phyloP scores from a whole-genome alignment of 345 rosid species.

The Salix caprea region DNA sequence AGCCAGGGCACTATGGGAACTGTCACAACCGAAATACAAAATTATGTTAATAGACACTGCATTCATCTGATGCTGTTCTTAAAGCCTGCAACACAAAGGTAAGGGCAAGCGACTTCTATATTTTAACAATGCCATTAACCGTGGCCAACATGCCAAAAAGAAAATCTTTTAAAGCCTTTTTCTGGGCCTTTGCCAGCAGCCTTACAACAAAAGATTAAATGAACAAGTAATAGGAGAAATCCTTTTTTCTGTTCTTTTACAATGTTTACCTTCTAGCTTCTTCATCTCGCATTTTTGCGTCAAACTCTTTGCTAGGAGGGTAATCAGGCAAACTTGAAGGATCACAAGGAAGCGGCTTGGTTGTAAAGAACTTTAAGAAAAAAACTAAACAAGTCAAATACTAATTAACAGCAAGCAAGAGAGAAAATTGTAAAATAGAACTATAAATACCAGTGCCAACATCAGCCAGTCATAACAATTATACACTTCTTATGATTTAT shows the following conservation, averaged over 20 bases:
- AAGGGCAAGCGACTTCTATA: not conserved
- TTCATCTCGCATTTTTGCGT: conserved; percentile 91
- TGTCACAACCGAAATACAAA: not conserved
- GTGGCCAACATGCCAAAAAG: not conserved
- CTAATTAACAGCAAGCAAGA: not conserved
- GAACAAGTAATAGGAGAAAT: not conserved
- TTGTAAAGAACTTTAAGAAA: conserved; percentile 62
- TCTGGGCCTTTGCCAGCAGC: not conserved
- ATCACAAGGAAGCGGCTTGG: conserved; percentile 84
- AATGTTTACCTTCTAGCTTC: conserved; percentile 76
- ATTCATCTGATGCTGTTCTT: not conserved
- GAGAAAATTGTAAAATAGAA: not conserved
- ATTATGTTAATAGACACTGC: not conserved
- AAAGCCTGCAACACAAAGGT: not conserved
- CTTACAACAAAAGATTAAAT: not conserved
- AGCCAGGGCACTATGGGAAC: not conserved
- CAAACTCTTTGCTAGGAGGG: conserved; percentile 97
- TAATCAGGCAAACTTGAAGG: conserved; percentile 94
- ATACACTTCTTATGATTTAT: not conserved
- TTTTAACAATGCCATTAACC: not conserved
- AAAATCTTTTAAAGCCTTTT: not conserved
- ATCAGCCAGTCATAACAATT: not conserved
- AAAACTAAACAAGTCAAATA: conserved; percentile 20
- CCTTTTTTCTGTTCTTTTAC: not conserved
- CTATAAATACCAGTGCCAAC: not conserved